Evolutionary conservation across 2,329 filamentous ascomycete genomes (phyloP), one percentile per base, ranked within the genome.

Genomic region (Penicillium verrucosum): DNA sequence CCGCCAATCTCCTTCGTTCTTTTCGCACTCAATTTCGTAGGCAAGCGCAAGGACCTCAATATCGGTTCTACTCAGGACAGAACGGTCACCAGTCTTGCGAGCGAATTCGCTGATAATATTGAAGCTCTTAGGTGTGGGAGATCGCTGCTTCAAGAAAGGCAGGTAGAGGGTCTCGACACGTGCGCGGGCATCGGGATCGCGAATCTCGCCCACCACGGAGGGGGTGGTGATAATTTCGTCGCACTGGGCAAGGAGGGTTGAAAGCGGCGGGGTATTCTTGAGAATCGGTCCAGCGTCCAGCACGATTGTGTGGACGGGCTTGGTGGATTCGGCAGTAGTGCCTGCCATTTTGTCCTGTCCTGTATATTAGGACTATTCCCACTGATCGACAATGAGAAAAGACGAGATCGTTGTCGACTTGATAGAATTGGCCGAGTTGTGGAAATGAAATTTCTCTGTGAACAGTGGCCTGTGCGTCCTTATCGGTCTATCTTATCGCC

Each of bases 281-380:
- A 99, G 92, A 59, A 99, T 86, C 8, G 93, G 92, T 27, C 92
- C 93, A 3, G 94, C 89, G 71, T 99, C 94, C 64, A 99, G 82
- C 29, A 97, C 83, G 50, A 97, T 85, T 52, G 88, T 89, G 77
- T 95, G 87, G 48, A 96, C 85, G 0, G 87, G 82, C 71, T 92
- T 96, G 8, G 68, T 42, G 3, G 70, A 54, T 29, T 60, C 32
- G 14, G 64, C 59, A 12, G 56, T 45, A 43, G 60, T 51, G 10
- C 61, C 65, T 23, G 68, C 56, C 57, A 62, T 65, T 16, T 57
- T 43, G 54, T 70, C 66, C 49, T 43, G 54, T 70, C 66, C 49
- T 41, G 5, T 23, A 10, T 38, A 34, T 23, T 21, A 47, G 41
- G 48, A 44, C 48, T 53, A 40, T 42, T 49, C 21, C n/a, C 32